Conservation (phyloP, 2,329 filamentous ascomycete genomes). For the Alternaria longipes region DNA sequence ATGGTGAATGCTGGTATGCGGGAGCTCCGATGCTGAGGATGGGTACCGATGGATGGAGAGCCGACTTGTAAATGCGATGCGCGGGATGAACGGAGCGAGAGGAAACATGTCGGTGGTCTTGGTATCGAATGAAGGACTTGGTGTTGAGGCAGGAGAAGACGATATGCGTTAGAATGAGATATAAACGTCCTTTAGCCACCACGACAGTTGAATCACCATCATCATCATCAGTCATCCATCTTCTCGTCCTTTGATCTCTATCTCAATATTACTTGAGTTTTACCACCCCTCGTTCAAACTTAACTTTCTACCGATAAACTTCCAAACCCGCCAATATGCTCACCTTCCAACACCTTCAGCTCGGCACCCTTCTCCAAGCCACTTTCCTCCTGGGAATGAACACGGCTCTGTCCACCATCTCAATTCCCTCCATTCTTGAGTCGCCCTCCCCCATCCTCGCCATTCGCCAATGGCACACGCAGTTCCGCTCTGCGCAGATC, state of each 20-base stretch:
- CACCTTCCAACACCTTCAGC: constrained; percentile 3
- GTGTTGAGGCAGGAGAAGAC: neutral
- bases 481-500: constrained; percentile 4
- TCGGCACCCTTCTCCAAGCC: constrained; percentile 3
- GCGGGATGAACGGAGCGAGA: neutral
- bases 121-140: neutral
- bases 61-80: neutral
- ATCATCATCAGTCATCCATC: neutral
- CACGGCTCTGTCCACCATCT: constrained; percentile 1
- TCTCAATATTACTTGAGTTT: neutral
- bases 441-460: constrained; percentile 5
- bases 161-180: neutral
- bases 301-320: neutral
- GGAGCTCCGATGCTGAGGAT: neutral
- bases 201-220: neutral
- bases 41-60: neutral
- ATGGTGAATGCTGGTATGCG: neutral
- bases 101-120: neutral
- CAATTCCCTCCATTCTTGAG: neutral
- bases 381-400: constrained; percentile 9
- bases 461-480: constrained; percentile 7
- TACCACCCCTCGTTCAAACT: neutral
- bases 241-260: neutral
- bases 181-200: neutral
- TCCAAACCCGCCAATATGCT: neutral